A percentile compares a stretch with the other conserved stretches of the same genome.
These are phyloP conservation scores for Penicillium crystallinum DNA, from an alignment of 495 filamentous ascomycete species.

Conservation along the genomic window DNA sequence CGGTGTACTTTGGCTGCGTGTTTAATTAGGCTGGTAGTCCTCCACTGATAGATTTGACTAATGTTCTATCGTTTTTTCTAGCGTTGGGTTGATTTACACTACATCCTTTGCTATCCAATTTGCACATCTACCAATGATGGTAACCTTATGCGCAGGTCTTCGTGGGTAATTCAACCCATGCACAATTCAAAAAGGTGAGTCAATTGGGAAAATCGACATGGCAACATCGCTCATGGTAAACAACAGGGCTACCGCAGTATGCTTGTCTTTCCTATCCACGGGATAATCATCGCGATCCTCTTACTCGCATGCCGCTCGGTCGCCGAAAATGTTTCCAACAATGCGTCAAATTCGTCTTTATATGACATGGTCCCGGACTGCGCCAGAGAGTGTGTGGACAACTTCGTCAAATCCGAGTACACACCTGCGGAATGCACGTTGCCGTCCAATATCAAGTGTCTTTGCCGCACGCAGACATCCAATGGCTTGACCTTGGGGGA, in stretches of 20 bases:
- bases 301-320: slow-evolving; percentile 15
- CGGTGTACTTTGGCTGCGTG: slow-evolving; percentile 7
- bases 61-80: slow-evolving; percentile 7
- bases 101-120: background rate
- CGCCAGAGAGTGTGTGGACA: slow-evolving; percentile 55
- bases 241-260: slow-evolving; percentile 29
- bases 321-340: slow-evolving; percentile 4
- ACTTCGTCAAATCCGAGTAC: slow-evolving; percentile 58
- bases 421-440: slow-evolving; percentile 39
- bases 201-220: background rate
- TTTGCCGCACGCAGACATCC: slow-evolving; percentile 55
- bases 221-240: background rate
- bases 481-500: slow-evolving; percentile 67
- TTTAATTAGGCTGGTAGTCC: slow-evolving; percentile 15
- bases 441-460: slow-evolving; percentile 51
- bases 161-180: slow-evolving; percentile 24
- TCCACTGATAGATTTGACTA: background rate
- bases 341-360: slow-evolving; percentile 21
- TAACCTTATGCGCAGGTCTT: slow-evolving; percentile 18
- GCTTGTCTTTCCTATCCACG: slow-evolving; percentile 24
- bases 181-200: slow-evolving; percentile 20
- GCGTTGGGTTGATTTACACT: background rate
- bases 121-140: slow-evolving; percentile 20
- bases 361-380: slow-evolving; percentile 54
- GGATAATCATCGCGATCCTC: slow-evolving; percentile 23